A percentile compares a stretch with the other conserved stretches of the same genome.
Evolutionary conservation across 176 grass and related monocot genomes (phyloP).

Genomic region (Chrysopogon serrulatus): DNA sequence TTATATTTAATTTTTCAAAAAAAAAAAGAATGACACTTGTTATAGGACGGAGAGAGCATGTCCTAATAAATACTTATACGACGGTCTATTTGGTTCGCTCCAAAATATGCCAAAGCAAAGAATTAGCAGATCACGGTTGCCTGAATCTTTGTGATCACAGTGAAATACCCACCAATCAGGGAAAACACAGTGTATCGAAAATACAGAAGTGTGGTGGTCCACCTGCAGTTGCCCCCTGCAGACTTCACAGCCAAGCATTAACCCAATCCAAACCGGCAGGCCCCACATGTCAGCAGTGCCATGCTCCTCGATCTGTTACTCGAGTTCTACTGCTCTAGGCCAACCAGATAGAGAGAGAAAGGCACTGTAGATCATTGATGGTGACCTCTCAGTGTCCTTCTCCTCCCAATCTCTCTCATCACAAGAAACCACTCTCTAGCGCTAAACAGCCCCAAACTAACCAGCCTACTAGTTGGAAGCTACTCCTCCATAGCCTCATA

Average conservation of each 20-base stretch:
- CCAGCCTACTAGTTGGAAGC: not conserved
- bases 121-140: too few species aligned
- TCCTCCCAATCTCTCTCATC: not conserved
- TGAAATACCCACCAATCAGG: too few species aligned
- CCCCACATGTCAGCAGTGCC: not conserved
- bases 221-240: not conserved
- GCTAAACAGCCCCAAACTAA: not conserved
- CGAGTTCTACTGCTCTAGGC: conserved; percentile 29
- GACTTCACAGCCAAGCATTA: not conserved
- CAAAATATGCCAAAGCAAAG: too few species aligned
- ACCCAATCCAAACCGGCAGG: not conserved
- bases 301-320: not conserved
- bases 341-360: conserved; percentile 28
- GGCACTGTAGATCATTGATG: conserved; percentile 9
- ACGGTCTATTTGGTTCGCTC: too few species aligned
- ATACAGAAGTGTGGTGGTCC: not conserved
- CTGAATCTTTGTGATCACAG: too few species aligned
- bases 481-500: not conserved
- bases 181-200: not conserved
- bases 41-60: too few species aligned
- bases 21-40: too few species aligned
- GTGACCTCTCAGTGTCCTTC: conserved; percentile 35
- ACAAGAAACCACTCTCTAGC: conserved; percentile 4
- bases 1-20: too few species aligned
- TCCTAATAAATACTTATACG: too few species aligned